Evolutionary conservation across 495 filamentous ascomycete genomes (phyloP), one percentile per base, ranked within the genome.

Genomic region (Corynascus novoguineensis): DNA sequence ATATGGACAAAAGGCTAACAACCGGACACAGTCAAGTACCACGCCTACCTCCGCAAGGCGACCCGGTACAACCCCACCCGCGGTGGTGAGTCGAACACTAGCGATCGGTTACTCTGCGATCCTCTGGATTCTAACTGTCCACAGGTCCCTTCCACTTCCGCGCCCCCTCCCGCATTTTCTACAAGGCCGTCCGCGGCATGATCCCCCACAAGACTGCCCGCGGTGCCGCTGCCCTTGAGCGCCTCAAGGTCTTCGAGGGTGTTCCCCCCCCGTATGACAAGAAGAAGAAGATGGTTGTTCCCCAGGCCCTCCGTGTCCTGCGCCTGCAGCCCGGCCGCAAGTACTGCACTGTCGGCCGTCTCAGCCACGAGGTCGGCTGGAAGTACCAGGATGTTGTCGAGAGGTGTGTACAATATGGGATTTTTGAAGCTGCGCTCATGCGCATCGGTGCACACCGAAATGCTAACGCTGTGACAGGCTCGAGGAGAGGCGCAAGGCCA

Each of bases 151-250:
- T 96, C 87, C 93, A 97, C 80, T 98, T 96, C 89, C 95, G 93
- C 77, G 89, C 90, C 69, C 93, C 93, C 49, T 93, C 92, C 64
- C 86, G 95, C 74, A 96, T 98, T 78, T 92, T 98, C 87, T 98
- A 97, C 87, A 95, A 96, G 85, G 90, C 93, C 72, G 90, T 98
- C 78, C 95, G 93, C 72, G 93, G 93, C 75, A 98, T 98, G 93
- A 92, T 97, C 63, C 95, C 93, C 70, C 93, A 98, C 88, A 98
- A 98, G 85, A 97, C 93, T 65, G 81, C 92, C 73, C 93, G 93
- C 73, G 93, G 93, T 73, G 87, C 92, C 70, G 91, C 92, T 62
- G 93, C 93, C 60, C 76, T 98, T 75, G 90, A 97, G 83, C 86
- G 93, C 75, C 88, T 98, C 57, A 97, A 97, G 89, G 89, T 95